Percentiles rank a stretch among this genome's conserved stretches.
These are phyloP conservation scores for Bocquillonia castaneifolia DNA, from an alignment of 441 rosid genomes.

Conservation along the genomic window DNA sequence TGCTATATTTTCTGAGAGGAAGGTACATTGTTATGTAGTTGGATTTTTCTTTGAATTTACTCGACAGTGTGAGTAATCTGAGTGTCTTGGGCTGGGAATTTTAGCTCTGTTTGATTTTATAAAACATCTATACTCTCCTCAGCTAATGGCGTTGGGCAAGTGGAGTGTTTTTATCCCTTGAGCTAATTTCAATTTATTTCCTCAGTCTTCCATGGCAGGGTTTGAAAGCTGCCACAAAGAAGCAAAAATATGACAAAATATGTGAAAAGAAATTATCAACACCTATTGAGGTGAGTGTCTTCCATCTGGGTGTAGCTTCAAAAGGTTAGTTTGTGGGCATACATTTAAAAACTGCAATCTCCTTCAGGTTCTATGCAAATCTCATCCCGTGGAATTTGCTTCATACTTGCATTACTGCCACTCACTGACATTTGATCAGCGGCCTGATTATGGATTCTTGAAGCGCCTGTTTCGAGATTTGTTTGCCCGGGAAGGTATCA, in stretches of 20 bases:
- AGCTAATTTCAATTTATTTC: slow-evolving; percentile 23
- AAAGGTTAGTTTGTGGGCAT: background rate
- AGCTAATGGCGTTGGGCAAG: no score
- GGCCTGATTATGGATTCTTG: slow-evolving; percentile 90
- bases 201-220: slow-evolving; percentile 98
- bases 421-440: slow-evolving; percentile 74
- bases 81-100: background rate
- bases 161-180: background rate
- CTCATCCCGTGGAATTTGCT: slow-evolving; percentile 90
- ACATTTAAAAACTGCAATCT: background rate
- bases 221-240: slow-evolving; percentile 85
- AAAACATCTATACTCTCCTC: no score
- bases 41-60: background rate
- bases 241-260: slow-evolving; percentile 89
- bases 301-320: slow-evolving; percentile 5
- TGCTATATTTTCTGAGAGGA: slow-evolving; percentile 59
- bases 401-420: slow-evolving; percentile 89
- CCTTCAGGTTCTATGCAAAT: slow-evolving; percentile 73
- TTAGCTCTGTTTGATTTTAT: slow-evolving; percentile 2
- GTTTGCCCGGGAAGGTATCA: slow-evolving; percentile 69
- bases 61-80: background rate
- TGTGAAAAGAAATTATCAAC: slow-evolving; percentile 92
- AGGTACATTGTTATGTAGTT: slow-evolving; percentile 32
- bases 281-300: slow-evolving; percentile 72
- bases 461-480: slow-evolving; percentile 79